phyloP scores from a whole-genome alignment of 805 yeast genomes.

The Torulaspora quercuum region DNA sequence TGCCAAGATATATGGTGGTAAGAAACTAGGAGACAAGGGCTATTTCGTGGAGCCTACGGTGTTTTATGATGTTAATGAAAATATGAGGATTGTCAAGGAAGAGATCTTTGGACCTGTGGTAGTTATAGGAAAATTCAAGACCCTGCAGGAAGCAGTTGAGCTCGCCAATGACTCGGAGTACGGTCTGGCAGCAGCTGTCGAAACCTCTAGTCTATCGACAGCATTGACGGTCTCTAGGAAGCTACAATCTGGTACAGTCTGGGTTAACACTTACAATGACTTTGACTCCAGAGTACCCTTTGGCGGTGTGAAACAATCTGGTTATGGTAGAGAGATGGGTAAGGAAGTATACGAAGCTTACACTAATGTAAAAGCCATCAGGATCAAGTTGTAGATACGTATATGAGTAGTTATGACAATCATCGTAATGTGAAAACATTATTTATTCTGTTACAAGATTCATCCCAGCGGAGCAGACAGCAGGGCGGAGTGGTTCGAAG shows the following conservation, averaged over 20 bases:
- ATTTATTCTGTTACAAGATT: not conserved
- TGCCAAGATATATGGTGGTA: constrained; percentile 72
- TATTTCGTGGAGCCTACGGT: constrained; percentile 71
- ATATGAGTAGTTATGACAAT: not conserved
- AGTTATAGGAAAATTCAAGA: constrained; percentile 62
- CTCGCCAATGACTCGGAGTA: constrained; percentile 68
- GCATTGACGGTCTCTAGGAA: constrained; percentile 61
- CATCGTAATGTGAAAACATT: not conserved
- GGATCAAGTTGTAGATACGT: constrained; percentile 44
- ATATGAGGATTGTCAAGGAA: constrained; percentile 61
- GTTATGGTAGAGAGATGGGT: constrained; percentile 88
- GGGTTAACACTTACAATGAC: constrained; percentile 79
- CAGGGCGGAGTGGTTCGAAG: no score
- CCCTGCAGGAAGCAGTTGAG: constrained; percentile 62
- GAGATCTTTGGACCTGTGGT: constrained; percentile 83
- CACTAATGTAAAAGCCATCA: constrained; percentile 72
- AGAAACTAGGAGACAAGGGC: constrained; percentile 60
- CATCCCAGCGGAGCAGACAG: no score
- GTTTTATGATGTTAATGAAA: constrained; percentile 62
- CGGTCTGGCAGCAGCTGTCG: constrained; percentile 81
- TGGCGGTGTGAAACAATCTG: constrained; percentile 78
- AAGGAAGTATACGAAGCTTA: constrained; percentile 70
- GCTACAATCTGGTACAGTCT: constrained; percentile 71
- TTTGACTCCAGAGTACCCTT: constrained; percentile 74
- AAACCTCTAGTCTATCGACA: constrained; percentile 58